Evolutionary conservation across 2,329 filamentous ascomycete genomes (phyloP).

Genomic region (Fusarium solani-melongenae): DNA sequence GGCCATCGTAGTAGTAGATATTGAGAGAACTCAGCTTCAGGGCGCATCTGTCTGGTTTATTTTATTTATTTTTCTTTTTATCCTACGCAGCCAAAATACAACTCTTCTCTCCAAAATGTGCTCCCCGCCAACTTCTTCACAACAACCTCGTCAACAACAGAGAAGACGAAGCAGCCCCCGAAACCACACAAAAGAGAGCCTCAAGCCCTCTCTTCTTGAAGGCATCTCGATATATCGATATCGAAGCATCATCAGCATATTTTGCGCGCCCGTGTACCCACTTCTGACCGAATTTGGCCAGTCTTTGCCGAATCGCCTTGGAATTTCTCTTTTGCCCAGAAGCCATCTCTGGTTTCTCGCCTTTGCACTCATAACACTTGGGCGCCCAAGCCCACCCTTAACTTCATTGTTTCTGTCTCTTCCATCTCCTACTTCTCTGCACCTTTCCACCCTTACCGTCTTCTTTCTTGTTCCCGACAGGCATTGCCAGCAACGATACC

Average conservation of each 20-base stretch:
- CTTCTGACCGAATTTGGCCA: not conserved
- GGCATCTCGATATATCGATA: not conserved
- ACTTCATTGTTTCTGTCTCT: not conserved
- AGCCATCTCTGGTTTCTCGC: not conserved
- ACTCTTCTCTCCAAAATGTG: not conserved
- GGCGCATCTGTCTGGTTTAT: not conserved
- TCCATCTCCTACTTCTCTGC: not conserved
- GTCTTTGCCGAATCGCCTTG: not conserved
- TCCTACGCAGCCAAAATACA: not conserved
- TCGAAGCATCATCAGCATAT: not conserved
- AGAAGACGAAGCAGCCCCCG: not conserved
- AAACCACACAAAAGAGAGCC: not conserved
- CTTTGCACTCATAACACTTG: not conserved
- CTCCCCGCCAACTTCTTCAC: not conserved
- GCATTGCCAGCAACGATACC: not conserved
- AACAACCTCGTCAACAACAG: not conserved
- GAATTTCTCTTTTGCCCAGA: not conserved
- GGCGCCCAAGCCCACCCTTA: not conserved
- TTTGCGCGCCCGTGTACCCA: not conserved
- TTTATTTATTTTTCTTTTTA: not conserved
- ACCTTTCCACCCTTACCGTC: not conserved
- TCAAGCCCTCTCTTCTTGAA: not conserved
- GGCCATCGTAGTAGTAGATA: not conserved
- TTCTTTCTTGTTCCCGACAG: not conserved
- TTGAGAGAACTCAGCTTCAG: not conserved